Percentiles rank a stretch among this genome's conserved stretches.
Evolutionary conservation across 2,329 filamentous ascomycete species (phyloP).

Genomic region (Fusarium papillatum): DNA sequence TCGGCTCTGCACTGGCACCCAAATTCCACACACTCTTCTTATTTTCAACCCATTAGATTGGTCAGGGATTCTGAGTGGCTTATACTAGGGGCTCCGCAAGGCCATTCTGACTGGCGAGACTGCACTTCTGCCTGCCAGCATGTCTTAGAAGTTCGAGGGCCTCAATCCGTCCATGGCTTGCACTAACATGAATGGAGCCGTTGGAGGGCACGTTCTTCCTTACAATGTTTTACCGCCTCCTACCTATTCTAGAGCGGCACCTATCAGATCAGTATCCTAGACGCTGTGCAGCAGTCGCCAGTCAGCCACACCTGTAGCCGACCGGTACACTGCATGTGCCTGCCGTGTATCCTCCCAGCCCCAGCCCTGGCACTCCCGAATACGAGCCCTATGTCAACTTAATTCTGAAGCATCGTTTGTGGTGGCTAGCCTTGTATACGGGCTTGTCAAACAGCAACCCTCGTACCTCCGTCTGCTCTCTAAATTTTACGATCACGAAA

Average conservation of each 20-base stretch:
- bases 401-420: not conserved
- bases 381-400: no score
- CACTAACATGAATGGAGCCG: not conserved
- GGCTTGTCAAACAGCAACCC: not conserved
- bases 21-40: not conserved
- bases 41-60: not conserved
- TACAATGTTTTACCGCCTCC: no score
- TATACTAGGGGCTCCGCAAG: not conserved
- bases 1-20: not conserved
- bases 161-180: not conserved
- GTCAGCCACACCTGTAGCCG: no score
- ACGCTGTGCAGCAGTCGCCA: no score
- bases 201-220: not conserved
- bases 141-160: not conserved
- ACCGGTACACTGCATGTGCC: no score
- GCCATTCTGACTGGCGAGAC: not conserved
- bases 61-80: not conserved
- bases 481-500: not conserved
- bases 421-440: no score
- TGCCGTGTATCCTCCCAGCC: no score
- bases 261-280: no score
- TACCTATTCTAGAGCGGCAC: no score
- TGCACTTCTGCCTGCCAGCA: not conserved
- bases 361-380: no score
- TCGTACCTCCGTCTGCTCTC: not conserved